Percentiles rank a stretch among this genome's conserved stretches.
Evolutionary conservation across 2,329 filamentous ascomycete species (phyloP).

Genomic region (Hawksworthiomyces lignivorus): DNA sequence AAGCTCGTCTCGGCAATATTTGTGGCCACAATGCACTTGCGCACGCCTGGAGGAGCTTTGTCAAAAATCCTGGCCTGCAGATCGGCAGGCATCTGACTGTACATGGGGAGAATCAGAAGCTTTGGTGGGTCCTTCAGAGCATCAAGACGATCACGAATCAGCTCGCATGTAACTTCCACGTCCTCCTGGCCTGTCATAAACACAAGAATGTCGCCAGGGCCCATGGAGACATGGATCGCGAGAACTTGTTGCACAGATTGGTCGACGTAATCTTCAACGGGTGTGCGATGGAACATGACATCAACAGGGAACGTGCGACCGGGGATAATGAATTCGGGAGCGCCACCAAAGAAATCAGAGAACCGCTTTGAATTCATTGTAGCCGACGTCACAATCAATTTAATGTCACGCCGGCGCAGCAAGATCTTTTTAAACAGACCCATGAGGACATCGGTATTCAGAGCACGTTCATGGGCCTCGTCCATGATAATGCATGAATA

Average conservation of each 20-base stretch:
- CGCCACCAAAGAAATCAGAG: conserved; percentile 90
- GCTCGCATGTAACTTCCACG: conserved; percentile 92
- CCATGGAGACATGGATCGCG: conserved; percentile 93
- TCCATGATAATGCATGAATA: conserved; percentile 99
- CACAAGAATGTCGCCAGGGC: conserved; percentile 84
- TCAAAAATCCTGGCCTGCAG: conserved; percentile 98
- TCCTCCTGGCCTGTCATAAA: conserved; percentile 99
- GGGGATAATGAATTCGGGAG: conserved; percentile 93
- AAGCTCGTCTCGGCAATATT: conserved; percentile 98
- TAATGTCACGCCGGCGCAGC: conserved; percentile 79
- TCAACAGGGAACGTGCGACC: conserved; percentile 96
- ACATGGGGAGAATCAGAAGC: conserved; percentile 90
- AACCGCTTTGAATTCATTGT: conserved; percentile 98
- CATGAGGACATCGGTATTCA: conserved; percentile 97
- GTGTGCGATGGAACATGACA: conserved; percentile 88
- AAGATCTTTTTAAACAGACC: conserved; percentile 96
- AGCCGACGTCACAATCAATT: conserved; percentile 94
- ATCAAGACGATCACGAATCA: conserved; percentile 79
- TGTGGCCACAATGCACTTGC: conserved; percentile 96
- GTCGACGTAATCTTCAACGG: conserved; percentile 96
- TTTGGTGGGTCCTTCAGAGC: conserved; percentile 91
- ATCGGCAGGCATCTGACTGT: conserved; percentile 99
- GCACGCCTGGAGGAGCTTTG: conserved; percentile 76
- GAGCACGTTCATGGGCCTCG: conserved; percentile 90
- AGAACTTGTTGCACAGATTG: conserved; percentile 93